Percentiles rank a stretch among this genome's conserved stretches.
These are phyloP conservation scores for Ceriops zippeliana DNA, from an alignment of 345 rosid genomes.

Conservation along the genomic window DNA sequence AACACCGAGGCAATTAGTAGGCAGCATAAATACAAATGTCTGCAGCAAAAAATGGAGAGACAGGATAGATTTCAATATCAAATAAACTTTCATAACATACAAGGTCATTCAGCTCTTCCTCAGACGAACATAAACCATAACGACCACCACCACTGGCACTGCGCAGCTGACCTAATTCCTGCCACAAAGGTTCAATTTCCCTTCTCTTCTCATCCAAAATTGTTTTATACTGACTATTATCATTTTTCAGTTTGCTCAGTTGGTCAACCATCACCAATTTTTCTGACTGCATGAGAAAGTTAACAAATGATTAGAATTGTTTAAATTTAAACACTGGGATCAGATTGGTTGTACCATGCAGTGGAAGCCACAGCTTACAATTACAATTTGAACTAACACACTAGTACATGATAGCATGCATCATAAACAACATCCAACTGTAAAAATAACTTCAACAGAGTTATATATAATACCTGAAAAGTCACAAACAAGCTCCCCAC, in stretches of 20 bases:
- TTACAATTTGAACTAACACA: too few relatives aligned
- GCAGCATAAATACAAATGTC: neutral
- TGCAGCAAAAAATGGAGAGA: neutral
- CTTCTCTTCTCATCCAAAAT: slow-evolving; percentile 61
- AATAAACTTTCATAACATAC: slow-evolving; percentile 39
- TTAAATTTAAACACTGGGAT: neutral
- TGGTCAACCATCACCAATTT: slow-evolving; percentile 43
- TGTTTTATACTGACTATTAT: slow-evolving; percentile 33
- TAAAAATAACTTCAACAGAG: too few relatives aligned
- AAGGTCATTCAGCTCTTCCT: slow-evolving; percentile 72
- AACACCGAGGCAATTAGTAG: slow-evolving; percentile 11
- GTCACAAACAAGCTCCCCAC: too few relatives aligned
- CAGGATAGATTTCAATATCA: neutral
- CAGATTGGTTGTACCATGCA: neutral
- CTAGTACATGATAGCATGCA: too few relatives aligned
- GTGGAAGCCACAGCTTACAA: neutral
- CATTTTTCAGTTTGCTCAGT: slow-evolving; percentile 35
- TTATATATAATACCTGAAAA: too few relatives aligned
- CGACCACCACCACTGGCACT: slow-evolving; percentile 32
- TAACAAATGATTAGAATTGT: neutral
- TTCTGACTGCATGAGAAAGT: slow-evolving; percentile 32
- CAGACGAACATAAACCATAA: slow-evolving; percentile 72
- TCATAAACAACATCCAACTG: too few relatives aligned
- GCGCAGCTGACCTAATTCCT: slow-evolving; percentile 84
- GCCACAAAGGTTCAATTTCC: slow-evolving; percentile 79